Base-by-base conservation (phyloP, 192 early-diverging fungal species). In the Diversispora epigaea region DNA sequence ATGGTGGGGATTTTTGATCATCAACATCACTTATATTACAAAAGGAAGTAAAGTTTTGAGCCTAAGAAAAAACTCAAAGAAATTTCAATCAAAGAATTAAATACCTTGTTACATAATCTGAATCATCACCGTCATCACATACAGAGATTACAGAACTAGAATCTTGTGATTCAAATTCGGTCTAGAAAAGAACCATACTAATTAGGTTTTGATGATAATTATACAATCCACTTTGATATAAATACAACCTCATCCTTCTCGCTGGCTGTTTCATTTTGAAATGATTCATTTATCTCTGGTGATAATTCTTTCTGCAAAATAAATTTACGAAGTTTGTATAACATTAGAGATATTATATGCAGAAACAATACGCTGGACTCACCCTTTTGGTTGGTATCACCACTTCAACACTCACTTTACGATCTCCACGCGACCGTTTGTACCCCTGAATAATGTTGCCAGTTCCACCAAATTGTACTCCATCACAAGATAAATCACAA, bases 71-170 rank as follows among this genome's bases (percentile, higher is more conserved):
- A 67, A 67, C 12, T 67, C 44, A 11, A 65, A 45, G 7, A 50
- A 67, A 67, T 47, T 67, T 67, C 65, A 67, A 67, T 8, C n/a
- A 39, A 66, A 46, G n/a, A 43, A 67, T n/a, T 47, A 61, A 39
- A 22, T 67, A 67, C 50, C 68, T 41, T 41, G 14, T 56, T n/a
- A n/a, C n/a, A 50, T 55, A 54, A 55, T 69, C 68, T 55, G 50
- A 40, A 70, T 69, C n/a, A 32, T 32, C 25, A 32, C 2, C 2
- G 25, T 32, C 25, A 32, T 32, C 25, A 32, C 25, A 32, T 32
- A 32, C 25, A 32, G 25, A 32, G 25, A 32, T 32, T 32, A 32
- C n/a, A n/a, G n/a, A n/a, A n/a, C n/a, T n/a, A n/a, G n/a, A n/a
- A n/a, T n/a, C n/a, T n/a, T n/a, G n/a, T n/a, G n/a, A n/a, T n/a